Base-by-base conservation (phyloP, 768 basidiomycete species). In the Clavulina sp. region DNA sequence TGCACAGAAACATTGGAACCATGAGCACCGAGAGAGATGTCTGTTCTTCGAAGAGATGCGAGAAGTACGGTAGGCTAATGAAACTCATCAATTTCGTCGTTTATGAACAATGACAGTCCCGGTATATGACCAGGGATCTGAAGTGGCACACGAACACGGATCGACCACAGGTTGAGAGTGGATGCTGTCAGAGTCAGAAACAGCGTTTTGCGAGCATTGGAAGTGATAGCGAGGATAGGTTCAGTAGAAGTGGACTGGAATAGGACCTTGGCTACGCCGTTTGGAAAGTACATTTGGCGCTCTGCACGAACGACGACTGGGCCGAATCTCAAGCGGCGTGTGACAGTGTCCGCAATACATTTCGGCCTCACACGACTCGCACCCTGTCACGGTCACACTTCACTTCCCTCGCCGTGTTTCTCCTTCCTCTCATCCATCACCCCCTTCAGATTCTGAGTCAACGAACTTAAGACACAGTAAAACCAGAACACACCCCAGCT, bases 161-260 rank as follows among this genome's bases (percentile, higher is more conserved):
- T 80, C 58, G 81, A 76, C 87, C 87, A 89, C 50, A 87, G 72
- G 1, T 81, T 70, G 47, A 89, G 65, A n/a, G 76, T 74, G 60
- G 69, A 75, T 56, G 70, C 73, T n/a, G 84, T 80, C 49, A 88
- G 67, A 13, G 77, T 72, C 61, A 80, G 81, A 63, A 88, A 88
- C 26, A 86, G 69, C n/a, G 77, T 77, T 65, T 75, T 87, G 57
- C 78, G 73, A 21, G 81, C 79, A 60, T 79, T 85, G 4, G 81
- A 69, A 24, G 69, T 66, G 50, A 85, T 61, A 16, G 67, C 68
- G 41, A 88, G 63, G 43, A 81, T 69, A 28, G 68, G 66, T 60
- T 84, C 80, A 49, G 71, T 65, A 13, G 73, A 69, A 43, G 73
- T 64, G 55, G 50, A 51, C 13, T n/a, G n/a, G 9, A 21, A 16